Evolutionary conservation across 176 grass and related monocot species (phyloP).

Genomic region (Themeda triandra): DNA sequence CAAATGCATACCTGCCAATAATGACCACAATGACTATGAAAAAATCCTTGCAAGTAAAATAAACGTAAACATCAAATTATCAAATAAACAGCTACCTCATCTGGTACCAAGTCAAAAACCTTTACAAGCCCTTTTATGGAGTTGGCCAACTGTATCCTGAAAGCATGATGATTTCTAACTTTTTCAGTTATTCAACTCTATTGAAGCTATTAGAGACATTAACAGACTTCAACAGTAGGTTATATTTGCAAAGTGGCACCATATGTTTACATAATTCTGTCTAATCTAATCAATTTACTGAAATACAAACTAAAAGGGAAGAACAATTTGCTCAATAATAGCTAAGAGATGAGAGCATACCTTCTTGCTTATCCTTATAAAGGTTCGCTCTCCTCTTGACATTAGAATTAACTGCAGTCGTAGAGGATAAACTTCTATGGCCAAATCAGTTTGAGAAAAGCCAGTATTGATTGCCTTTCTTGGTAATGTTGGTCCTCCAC

Average conservation of each 20-base stretch:
- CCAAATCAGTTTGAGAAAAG: conserved; percentile 92
- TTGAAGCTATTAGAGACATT: neutral
- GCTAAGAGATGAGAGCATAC: conserved; percentile 33
- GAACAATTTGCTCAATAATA: neutral
- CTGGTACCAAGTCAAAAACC: conserved; percentile 81
- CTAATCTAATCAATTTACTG: neutral
- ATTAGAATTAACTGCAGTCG: conserved; percentile 87
- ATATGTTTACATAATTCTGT: neutral
- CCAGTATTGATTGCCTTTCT: conserved; percentile 96
- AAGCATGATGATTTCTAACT: neutral
- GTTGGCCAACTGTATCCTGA: conserved; percentile 83
- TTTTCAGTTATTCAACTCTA: conserved; percentile 3
- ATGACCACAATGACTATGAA: conserved; percentile 18
- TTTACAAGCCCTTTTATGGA: conserved; percentile 85
- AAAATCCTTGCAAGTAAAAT: neutral
- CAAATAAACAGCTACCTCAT: conserved; percentile 64
- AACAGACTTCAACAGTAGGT: neutral
- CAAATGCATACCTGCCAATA: conserved; percentile 77
- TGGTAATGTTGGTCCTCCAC: conserved; percentile 85
- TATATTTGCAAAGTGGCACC: neutral
- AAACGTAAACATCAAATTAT: neutral
- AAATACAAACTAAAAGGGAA: conserved; percentile 21
- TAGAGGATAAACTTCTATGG: conserved; percentile 99
- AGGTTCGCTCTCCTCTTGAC: conserved; percentile 73
- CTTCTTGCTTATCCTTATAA: conserved; percentile 99